Evolutionary conservation across 768 basidiomycete species (phyloP), one percentile per base, ranked within the genome.

Genomic region (Amanita brunnescens): DNA sequence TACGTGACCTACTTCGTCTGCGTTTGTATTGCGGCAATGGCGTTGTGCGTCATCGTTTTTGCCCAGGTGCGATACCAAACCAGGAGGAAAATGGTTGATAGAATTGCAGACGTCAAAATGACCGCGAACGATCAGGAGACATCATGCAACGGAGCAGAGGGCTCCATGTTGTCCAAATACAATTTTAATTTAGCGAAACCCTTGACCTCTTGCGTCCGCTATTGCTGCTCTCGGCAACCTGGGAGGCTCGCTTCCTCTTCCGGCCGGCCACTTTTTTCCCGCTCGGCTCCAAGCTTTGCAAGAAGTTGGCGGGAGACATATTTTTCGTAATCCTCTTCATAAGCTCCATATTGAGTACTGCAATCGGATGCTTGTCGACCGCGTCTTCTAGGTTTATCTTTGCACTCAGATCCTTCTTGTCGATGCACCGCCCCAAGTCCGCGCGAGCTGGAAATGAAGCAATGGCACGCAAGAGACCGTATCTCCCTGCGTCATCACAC

Each of bases 381-480:
- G 67, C 66, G 52, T 73, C 72, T 54, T 70, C 69, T n/a, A 64
- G 62, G 3, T 65, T 32, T 6, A 21, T 23, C 6, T 9, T 30
- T 32, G 29, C n/a, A 16, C 12, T 5, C 26, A 6, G 18, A 5
- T 34, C 44, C 8, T 16, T 46, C 33, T 46, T 9, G 32, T 34
- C 18, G 10, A 46, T 46, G 45, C 68, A 70, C 8, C 71, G 60
- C n/a, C 71, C 70, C 44, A 73, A 59, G 14, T 63, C 64, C 2
- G 68, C 57, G 3, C 67, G 62, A 1, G 73, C 71, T 18, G 73
- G 72, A 56, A 73, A 73, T 1, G 72, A 70, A 0, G 64, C 70
- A 6, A 75, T 53, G 5, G 70, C 66, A 14, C 73, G 69, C n/a
- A 73, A 54, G 4, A 75, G 61, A 54, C 70, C 68, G 57, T 69